Evolutionary conservation across 2,329 filamentous ascomycete species (phyloP), one percentile per base, ranked within the genome.

Genomic region (Pseudovirgaria hyperparasitica): DNA sequence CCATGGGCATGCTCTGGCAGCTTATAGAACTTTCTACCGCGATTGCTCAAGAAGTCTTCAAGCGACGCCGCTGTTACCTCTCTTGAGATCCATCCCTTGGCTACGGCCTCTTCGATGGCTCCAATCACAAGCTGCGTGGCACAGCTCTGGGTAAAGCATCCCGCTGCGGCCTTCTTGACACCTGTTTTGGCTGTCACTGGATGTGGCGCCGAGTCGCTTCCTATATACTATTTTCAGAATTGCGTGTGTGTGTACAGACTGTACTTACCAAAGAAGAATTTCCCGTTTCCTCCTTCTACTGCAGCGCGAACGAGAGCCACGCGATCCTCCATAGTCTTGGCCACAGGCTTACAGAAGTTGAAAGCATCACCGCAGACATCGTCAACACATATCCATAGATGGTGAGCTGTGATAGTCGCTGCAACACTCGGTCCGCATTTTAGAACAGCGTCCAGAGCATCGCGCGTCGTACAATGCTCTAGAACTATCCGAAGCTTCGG

Each of bases 401-500:
- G 85, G 46, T 93, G 85, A 2, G 82, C 81, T 0, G 85, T 93
- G 39, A 92, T 84, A 7, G 81, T 87, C 4, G 68, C 76, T 1
- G 70, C 77, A 14, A 94, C 87, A 3, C 70, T 80, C 11, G 76
- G 69, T 0, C 84, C 82, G 45, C 84, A 92, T 9, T 70, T 62
- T 37, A 69, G 67, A 19, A 94, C 86, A 1, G 82, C 76, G 36
- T 79, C 71, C 4, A 93, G 63, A 0, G 85, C 86, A 1, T 79
- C 82, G 1, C 73, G 75, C 1, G 84, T 92, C 8, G 84, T 86
- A 63, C 82, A 92, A 58, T 94, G 86, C 60, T 94, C 82, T 24
- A 90, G 60, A 31, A 69, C 59, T 35, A 67, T 66, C 26, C 63
- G 68, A 22, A 92, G 63, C 12, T 67, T 62, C 2, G 87, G 86